A percentile compares a stretch with the other conserved stretches of the same genome.
phyloP scores from a whole-genome alignment of 345 rosid species.

The Citrus medica region DNA sequence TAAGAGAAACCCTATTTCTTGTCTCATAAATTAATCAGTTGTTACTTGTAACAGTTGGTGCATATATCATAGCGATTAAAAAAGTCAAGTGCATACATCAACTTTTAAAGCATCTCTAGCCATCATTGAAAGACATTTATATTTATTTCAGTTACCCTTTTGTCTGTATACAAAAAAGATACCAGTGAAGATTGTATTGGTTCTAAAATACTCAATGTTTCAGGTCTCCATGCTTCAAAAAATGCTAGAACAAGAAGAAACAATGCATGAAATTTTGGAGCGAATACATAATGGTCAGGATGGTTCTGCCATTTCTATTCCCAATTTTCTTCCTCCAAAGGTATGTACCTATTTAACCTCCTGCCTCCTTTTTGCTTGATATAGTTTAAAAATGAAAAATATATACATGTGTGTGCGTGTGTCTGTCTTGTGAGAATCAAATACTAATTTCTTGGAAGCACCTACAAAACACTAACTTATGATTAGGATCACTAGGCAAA shows the following conservation, averaged over 20 bases:
- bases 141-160: not conserved
- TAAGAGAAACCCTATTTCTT: not conserved
- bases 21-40: not conserved
- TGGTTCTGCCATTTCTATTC: conserved; percentile 48
- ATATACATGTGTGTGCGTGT: too few species aligned
- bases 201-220: not conserved
- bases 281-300: conserved; percentile 39
- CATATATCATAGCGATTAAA: not conserved
- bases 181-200: not conserved
- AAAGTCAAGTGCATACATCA: not conserved
- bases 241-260: conserved; percentile 81
- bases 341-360: conserved; percentile 21
- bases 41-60: not conserved
- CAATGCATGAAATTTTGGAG: conserved; percentile 64
- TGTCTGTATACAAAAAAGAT: not conserved
- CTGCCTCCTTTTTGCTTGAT: not conserved
- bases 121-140: not conserved
- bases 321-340: conserved; percentile 80
- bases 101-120: not conserved
- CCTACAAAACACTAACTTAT: too few species aligned
- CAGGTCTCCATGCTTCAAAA: conserved; percentile 70
- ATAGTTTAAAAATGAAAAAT: too few species aligned
- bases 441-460: not conserved
- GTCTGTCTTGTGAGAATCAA: too few species aligned
- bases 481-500: not conserved